Percentiles rank a stretch among this genome's conserved stretches.
Evolutionary conservation across 116 monocot species (phyloP).

Genomic region (Papilionanthe hybrid): DNA sequence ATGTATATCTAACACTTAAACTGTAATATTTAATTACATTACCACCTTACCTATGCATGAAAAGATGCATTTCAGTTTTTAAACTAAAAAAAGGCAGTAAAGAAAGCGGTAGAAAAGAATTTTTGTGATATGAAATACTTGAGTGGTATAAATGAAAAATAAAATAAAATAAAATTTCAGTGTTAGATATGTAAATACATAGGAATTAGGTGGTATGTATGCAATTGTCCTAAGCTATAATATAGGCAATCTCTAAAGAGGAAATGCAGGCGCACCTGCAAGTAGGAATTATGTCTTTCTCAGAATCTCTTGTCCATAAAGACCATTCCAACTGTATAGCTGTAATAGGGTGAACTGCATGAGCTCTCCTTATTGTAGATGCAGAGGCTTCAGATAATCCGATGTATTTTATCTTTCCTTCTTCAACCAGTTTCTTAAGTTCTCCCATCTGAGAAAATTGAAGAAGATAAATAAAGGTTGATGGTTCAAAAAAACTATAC

Average conservation of each 20-base stretch:
- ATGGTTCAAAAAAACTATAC: no score
- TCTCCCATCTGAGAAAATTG: constrained; percentile 47
- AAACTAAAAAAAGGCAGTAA: no score
- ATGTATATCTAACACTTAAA: no score
- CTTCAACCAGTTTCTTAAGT: constrained; percentile 64
- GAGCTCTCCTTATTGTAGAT: constrained; percentile 65
- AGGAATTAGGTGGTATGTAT: no score
- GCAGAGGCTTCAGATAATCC: constrained; percentile 66
- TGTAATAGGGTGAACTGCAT: constrained; percentile 65
- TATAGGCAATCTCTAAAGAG: neutral
- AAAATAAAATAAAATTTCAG: no score
- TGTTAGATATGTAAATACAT: no score
- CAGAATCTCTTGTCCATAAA: constrained; percentile 60
- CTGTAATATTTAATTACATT: no score
- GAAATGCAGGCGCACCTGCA: constrained; percentile 37
- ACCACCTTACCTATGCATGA: no score
- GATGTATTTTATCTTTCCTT: constrained; percentile 72
- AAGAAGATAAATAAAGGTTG: neutral
- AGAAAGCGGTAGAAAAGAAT: no score
- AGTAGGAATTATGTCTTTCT: constrained; percentile 67
- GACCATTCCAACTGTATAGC: constrained; percentile 74
- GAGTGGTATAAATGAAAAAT: no score
- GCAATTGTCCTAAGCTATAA: neutral
- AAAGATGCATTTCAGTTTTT: no score
- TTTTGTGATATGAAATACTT: no score